Conservation (phyloP, 2,329 filamentous ascomycete species). For the Neonectria hederae region DNA sequence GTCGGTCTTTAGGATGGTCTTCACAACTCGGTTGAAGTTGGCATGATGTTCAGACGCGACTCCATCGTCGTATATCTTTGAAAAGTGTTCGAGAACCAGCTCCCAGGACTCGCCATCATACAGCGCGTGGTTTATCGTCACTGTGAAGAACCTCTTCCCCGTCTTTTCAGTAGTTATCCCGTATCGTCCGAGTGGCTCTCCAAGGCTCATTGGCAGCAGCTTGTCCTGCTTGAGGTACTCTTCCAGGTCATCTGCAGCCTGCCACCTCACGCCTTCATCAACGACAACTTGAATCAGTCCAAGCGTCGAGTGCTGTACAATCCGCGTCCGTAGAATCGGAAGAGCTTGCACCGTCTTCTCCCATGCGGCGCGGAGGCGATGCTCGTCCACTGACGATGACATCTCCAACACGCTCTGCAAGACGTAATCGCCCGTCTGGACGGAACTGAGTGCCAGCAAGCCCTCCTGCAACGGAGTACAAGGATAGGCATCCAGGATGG, state of each 20-base stretch:
- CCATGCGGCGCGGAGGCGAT: constrained; percentile 28
- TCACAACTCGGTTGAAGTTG: not conserved
- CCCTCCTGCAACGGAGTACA: not conserved
- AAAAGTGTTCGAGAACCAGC: not conserved
- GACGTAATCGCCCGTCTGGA: constrained; percentile 28
- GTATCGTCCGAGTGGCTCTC: constrained; percentile 53
- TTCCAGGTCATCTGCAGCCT: constrained; percentile 37
- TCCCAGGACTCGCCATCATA: constrained; percentile 53
- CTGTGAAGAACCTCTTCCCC: constrained; percentile 5
- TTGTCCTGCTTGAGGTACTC: constrained; percentile 50
- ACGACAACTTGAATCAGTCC: constrained; percentile 58
- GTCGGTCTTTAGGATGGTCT: not conserved
- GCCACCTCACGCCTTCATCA: constrained; percentile 47
- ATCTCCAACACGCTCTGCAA: constrained; percentile 26
- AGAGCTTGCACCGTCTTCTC: not conserved
- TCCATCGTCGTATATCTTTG: not conserved
- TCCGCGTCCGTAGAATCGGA: constrained; percentile 55
- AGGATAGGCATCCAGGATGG: not conserved
- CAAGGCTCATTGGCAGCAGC: constrained; percentile 48
- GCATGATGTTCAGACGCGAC: not conserved
- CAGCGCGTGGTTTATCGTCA: constrained; percentile 56
- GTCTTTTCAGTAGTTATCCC: constrained; percentile 46
- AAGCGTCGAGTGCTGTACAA: constrained; percentile 52
- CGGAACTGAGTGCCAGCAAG: constrained; percentile 37
- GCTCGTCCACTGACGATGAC: not conserved